Conservation (phyloP, 345 rosid genomes). For the Physaria fendleri region DNA sequence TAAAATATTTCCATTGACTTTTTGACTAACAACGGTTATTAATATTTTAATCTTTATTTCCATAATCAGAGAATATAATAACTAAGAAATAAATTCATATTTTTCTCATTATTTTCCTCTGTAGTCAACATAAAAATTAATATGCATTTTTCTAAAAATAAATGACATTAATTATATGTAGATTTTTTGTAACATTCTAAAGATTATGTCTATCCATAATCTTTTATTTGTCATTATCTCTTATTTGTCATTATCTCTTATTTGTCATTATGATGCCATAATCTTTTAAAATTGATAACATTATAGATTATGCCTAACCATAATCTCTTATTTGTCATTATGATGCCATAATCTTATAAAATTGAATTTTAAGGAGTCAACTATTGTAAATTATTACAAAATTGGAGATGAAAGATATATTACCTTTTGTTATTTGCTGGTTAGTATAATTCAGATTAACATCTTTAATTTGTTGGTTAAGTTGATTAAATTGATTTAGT, state of each 20-base stretch:
- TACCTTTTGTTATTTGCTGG: too few relatives aligned
- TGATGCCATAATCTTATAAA: background rate
- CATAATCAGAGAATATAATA: background rate
- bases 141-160: background rate
- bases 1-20: constrained; percentile 7
- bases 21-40: constrained; percentile 2
- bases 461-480: too few relatives aligned
- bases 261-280: background rate
- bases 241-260: too few relatives aligned
- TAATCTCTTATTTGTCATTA: background rate
- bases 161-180: background rate
- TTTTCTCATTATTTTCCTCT: background rate
- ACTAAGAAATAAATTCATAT: background rate
- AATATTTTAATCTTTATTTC: constrained; percentile 9
- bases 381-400: background rate
- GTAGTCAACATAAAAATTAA: background rate
- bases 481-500: too few relatives aligned
- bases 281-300: background rate
- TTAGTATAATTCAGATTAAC: too few relatives aligned
- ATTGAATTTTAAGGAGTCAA: background rate
- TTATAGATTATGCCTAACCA: background rate
- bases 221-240: background rate
- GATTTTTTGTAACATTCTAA: too few relatives aligned
- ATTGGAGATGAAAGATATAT: background rate
- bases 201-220: background rate